phyloP scores from a whole-genome alignment of 257 asterid genomes.

The Cruciata laevipes region DNA sequence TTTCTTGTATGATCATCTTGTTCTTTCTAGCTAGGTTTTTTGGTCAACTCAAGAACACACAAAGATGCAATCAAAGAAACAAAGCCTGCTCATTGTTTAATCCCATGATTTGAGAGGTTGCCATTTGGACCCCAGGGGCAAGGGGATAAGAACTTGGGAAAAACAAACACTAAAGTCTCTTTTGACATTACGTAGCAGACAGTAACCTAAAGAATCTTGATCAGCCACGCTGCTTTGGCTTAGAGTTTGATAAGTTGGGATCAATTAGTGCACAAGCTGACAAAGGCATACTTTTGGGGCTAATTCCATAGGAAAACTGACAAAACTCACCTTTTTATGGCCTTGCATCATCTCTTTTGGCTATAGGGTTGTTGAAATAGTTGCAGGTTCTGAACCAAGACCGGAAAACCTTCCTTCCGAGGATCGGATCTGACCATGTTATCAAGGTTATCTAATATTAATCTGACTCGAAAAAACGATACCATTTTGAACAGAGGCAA shows the following conservation, averaged over 20 bases:
- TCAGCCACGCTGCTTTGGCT: conserved; percentile 8
- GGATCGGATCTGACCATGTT: too few species aligned
- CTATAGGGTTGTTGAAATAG: conserved; percentile 1
- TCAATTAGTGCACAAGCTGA: not conserved
- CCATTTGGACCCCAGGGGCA: conserved; percentile 38
- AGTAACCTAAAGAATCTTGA: conserved; percentile 8
- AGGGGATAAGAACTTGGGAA: conserved; percentile 1
- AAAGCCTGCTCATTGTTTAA: conserved; percentile 28
- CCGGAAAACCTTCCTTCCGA: too few species aligned
- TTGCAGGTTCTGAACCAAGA: too few species aligned
- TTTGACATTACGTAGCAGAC: conserved; percentile 1
- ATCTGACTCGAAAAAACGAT: too few species aligned
- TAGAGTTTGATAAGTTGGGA: not conserved
- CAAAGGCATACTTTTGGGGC: conserved; percentile 14
- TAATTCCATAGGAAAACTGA: not conserved
- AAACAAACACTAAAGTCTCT: not conserved
- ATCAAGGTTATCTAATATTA: too few species aligned
- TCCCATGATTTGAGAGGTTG: conserved; percentile 13
- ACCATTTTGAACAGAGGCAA: too few species aligned
- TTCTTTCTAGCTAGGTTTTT: not conserved
- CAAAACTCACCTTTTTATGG: not conserved
- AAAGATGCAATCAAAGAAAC: conserved; percentile 32
- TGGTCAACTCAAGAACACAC: conserved; percentile 27
- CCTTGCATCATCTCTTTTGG: not conserved
- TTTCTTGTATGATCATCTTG: not conserved